A percentile compares a stretch with the other conserved stretches of the same genome.
Conservation (phyloP, 169 alveolate species). For the Plasmodium vinckei region DNA sequence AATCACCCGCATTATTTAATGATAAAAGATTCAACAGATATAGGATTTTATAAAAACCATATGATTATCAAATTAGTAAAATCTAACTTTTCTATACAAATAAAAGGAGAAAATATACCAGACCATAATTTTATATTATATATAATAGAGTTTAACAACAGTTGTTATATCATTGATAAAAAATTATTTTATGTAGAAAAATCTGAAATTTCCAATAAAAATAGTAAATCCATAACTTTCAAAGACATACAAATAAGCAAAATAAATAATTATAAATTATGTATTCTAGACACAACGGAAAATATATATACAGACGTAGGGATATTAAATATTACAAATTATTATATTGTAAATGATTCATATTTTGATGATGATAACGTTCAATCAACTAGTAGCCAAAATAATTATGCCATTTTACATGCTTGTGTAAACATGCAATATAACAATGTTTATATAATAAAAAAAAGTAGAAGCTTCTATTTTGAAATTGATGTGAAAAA, state of each 20-base stretch:
- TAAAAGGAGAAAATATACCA: conserved; percentile 43
- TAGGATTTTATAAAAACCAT: conserved; percentile 66
- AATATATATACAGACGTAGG: conserved; percentile 36
- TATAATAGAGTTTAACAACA: conserved; percentile 53
- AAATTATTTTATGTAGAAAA: conserved; percentile 24
- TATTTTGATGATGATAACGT: conserved; percentile 38
- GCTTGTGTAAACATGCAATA: conserved; percentile 19
- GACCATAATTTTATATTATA: conserved; percentile 38
- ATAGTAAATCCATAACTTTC: conserved; percentile 32
- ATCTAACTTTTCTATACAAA: conserved; percentile 11
- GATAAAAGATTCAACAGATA: conserved; percentile 18
- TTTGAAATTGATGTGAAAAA: conserved; percentile 20
- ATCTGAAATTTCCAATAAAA: background rate
- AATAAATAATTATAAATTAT: conserved; percentile 52
- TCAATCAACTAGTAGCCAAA: conserved; percentile 14
- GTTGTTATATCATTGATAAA: conserved; percentile 26
- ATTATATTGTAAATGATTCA: conserved; percentile 58
- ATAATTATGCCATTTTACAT: conserved; percentile 20
- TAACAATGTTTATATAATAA: conserved; percentile 23
- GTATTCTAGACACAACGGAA: conserved; percentile 31
- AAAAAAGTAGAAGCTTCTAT: conserved; percentile 29
- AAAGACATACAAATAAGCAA: conserved; percentile 7
- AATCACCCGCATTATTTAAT: conserved; percentile 20
- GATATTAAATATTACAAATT: conserved; percentile 57
- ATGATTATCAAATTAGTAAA: conserved; percentile 8